phyloP scores from a whole-genome alignment of 176 grass and related monocot species.

The Elymus sibiricus region DNA sequence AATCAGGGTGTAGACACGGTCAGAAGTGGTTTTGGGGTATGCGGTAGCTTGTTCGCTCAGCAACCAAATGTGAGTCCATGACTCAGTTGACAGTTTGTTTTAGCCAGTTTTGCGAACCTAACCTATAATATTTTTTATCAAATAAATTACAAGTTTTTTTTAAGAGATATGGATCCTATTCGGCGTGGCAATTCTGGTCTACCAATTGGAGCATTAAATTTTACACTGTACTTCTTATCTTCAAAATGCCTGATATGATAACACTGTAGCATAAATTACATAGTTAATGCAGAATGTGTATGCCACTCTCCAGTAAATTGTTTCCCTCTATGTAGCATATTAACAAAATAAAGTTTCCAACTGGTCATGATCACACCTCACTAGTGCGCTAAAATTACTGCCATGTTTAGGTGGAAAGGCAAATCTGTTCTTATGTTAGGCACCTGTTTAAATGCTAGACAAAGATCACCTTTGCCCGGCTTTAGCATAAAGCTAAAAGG shows the following conservation, averaged over 20 bases:
- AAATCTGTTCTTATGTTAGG: background rate
- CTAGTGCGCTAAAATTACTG: background rate
- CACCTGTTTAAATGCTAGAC: slow-evolving; percentile 5
- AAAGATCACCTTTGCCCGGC: background rate
- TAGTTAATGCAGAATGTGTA: background rate
- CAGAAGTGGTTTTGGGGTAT: background rate
- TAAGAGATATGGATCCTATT: background rate
- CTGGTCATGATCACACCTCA: background rate
- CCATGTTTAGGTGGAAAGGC: background rate
- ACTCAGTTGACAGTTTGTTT: background rate
- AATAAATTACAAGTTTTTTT: background rate
- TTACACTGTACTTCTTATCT: background rate
- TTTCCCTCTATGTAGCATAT: background rate
- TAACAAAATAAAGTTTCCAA: background rate
- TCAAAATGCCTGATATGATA: background rate
- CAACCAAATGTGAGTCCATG: background rate
- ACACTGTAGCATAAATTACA: background rate
- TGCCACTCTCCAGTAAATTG: background rate
- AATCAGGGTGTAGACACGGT: background rate
- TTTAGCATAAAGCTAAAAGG: background rate
- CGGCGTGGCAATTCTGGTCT: background rate
- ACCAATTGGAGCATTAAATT: background rate
- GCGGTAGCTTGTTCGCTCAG: background rate
- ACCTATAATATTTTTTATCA: background rate
- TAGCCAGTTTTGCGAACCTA: background rate